phyloP scores from a whole-genome alignment of 768 basidiomycete species.

The Termitomyces bulborhizus region DNA sequence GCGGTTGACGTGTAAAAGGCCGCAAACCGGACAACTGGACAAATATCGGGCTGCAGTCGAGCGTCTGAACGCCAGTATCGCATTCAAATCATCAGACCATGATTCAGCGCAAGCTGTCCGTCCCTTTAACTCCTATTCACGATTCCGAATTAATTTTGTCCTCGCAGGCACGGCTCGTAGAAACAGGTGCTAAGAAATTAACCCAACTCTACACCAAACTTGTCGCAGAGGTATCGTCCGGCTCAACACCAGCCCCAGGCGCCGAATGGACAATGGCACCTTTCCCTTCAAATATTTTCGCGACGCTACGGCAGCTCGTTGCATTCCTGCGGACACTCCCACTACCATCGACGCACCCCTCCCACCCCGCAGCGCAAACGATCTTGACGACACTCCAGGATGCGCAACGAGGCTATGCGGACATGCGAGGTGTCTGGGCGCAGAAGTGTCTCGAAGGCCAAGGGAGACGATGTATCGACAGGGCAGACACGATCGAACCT shows the following conservation, averaged over 20 bases:
- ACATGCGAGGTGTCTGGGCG: slow-evolving; percentile 80
- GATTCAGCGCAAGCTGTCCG: slow-evolving; percentile 50
- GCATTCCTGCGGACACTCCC: slow-evolving; percentile 67
- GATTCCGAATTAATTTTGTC: not conserved
- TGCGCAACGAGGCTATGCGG: slow-evolving; percentile 77
- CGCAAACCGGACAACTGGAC: slow-evolving; percentile 61
- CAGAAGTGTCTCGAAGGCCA: slow-evolving; percentile 69
- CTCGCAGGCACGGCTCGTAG: slow-evolving; percentile 59
- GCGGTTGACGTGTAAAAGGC: slow-evolving; percentile 33
- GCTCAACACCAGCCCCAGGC: slow-evolving; percentile 58
- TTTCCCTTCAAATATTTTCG: slow-evolving; percentile 48
- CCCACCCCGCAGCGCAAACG: slow-evolving; percentile 65
- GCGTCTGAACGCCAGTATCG: slow-evolving; percentile 72
- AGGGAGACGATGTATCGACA: slow-evolving; percentile 61
- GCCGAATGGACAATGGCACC: slow-evolving; percentile 47
- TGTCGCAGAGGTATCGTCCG: slow-evolving; percentile 82
- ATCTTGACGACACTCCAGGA: slow-evolving; percentile 66
- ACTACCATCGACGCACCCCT: slow-evolving; percentile 73
- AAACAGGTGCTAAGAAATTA: slow-evolving; percentile 80
- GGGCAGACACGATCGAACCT: slow-evolving; percentile 64
- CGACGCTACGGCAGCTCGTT: slow-evolving; percentile 58
- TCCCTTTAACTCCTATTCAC: not conserved
- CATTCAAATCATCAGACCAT: slow-evolving; percentile 60
- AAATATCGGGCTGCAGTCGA: slow-evolving; percentile 69
- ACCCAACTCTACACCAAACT: slow-evolving; percentile 80